Evolutionary conservation across 768 basidiomycete species (phyloP).

Genomic region (Crepidotus variabilis): DNA sequence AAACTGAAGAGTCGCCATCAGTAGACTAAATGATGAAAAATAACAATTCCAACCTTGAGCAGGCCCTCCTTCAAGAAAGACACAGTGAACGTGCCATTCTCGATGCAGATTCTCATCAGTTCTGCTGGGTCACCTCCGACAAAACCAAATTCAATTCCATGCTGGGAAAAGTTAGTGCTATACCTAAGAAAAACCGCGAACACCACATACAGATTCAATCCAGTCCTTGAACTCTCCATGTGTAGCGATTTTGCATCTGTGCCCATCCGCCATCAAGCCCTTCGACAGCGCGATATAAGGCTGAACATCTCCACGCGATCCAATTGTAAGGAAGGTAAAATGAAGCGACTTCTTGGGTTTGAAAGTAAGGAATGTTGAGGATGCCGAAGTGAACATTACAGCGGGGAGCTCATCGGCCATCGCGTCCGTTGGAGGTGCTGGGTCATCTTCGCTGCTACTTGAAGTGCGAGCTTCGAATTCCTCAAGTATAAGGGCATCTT

Average conservation of each 20-base stretch:
- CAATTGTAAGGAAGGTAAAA: slow-evolving; percentile 95
- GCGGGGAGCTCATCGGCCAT: slow-evolving; percentile 74
- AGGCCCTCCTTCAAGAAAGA: slow-evolving; percentile 91
- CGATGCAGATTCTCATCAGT: slow-evolving; percentile 95
- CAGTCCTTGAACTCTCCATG: slow-evolving; percentile 94
- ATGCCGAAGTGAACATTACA: slow-evolving; percentile 96
- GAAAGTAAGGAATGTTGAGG: slow-evolving; percentile 95
- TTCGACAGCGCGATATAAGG: slow-evolving; percentile 96
- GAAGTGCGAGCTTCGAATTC: slow-evolving; percentile 65
- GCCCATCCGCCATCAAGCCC: slow-evolving; percentile 86
- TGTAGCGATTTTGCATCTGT: slow-evolving; percentile 86
- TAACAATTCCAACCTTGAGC: slow-evolving; percentile 56
- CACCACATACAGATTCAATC: slow-evolving; percentile 80
- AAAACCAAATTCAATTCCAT: slow-evolving; percentile 93
- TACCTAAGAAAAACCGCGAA: slow-evolving; percentile 1
- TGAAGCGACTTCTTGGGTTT: slow-evolving; percentile 82
- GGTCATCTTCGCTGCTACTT: slow-evolving; percentile 34
- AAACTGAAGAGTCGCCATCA: slow-evolving; percentile 53
- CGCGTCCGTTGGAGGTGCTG: slow-evolving; percentile 45
- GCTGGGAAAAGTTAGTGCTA: slow-evolving; percentile 36
- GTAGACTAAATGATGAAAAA: slow-evolving; percentile 2
- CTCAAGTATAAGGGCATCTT: slow-evolving; percentile 78
- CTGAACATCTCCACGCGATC: slow-evolving; percentile 95
- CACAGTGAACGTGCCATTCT: slow-evolving; percentile 97
- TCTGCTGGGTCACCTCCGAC: slow-evolving; percentile 98